Conservation (phyloP, 352 stramenopile genomes). For the Globisporangium takayamanum region DNA sequence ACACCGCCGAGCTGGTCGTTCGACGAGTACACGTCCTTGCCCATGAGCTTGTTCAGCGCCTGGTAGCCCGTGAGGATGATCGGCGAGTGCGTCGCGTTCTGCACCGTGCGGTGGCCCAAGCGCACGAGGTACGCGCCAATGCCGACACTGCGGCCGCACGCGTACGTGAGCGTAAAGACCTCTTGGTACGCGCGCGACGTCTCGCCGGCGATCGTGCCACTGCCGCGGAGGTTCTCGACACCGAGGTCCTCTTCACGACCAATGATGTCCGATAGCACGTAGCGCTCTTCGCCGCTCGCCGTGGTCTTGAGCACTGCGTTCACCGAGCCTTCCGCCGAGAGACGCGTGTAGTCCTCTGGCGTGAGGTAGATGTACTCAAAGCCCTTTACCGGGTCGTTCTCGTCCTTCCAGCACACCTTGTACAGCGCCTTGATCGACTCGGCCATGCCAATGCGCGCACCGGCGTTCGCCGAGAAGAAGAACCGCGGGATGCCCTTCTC, state of each 20-base stretch:
- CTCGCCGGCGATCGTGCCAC: constrained; percentile 98
- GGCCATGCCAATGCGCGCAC: constrained; percentile 97
- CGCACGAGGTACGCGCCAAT: constrained; percentile 99
- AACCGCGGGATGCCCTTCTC: constrained; percentile 92
- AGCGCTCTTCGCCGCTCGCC: constrained; percentile 77
- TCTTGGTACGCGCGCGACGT: constrained; percentile 98
- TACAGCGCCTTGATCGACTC: constrained; percentile 98
- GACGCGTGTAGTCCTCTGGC: constrained; percentile 90
- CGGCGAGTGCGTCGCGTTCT: constrained; percentile 95
- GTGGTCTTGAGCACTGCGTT: constrained; percentile 77
- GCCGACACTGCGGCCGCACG: constrained; percentile 97
- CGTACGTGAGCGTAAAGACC: constrained; percentile 99
- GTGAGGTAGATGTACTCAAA: constrained; percentile 99
- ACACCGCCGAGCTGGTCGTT: constrained; percentile 99
- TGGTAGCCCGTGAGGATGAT: constrained; percentile 99
- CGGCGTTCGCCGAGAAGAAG: constrained; percentile 99
- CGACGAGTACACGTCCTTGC: constrained; percentile 98
- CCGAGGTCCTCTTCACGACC: constrained; percentile 96
- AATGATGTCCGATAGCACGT: constrained; percentile 97
- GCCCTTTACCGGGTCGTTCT: constrained; percentile 93
- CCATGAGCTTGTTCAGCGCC: constrained; percentile 99
- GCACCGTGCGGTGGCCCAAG: constrained; percentile 98
- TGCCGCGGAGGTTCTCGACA: constrained; percentile 99
- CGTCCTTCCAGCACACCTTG: constrained; percentile 97
- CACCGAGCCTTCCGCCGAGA: constrained; percentile 88